These are phyloP conservation scores for Dactylonectria macrodidyma DNA, from an alignment of 2,329 filamentous ascomycete species.

Conservation along the genomic window DNA sequence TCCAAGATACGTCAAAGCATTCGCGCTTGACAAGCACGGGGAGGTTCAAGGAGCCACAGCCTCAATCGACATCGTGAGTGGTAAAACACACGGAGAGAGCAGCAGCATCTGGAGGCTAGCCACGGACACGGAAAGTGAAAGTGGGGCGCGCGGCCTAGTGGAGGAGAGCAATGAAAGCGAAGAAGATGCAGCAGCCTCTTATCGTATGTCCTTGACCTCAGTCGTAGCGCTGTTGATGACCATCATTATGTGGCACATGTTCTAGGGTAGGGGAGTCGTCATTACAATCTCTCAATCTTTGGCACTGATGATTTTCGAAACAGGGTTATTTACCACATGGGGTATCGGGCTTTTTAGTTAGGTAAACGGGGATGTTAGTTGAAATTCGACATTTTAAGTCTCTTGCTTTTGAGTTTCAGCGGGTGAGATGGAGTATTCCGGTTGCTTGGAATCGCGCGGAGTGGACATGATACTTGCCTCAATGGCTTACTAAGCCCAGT, in stretches of 20 bases:
- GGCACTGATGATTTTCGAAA: slow-evolving; percentile 35
- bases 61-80: slow-evolving; percentile 37
- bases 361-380: slow-evolving; percentile 14
- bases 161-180: slow-evolving; percentile 12
- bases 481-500: slow-evolving; percentile 37
- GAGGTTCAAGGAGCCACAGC: slow-evolving; percentile 40
- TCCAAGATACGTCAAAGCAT: slow-evolving; percentile 36
- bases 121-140: slow-evolving; percentile 19
- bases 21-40: slow-evolving; percentile 36
- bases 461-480: not conserved
- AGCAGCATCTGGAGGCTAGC: slow-evolving; percentile 38
- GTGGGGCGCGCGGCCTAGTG: not conserved
- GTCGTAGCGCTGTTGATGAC: slow-evolving; percentile 31
- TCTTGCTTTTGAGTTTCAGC: not conserved
- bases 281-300: slow-evolving; percentile 28
- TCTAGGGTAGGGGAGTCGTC: slow-evolving; percentile 17
- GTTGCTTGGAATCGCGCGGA: not conserved
- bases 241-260: slow-evolving; percentile 28
- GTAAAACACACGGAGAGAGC: slow-evolving; percentile 39
- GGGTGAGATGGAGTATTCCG: not conserved
- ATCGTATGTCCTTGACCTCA: slow-evolving; percentile 15
- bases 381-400: slow-evolving; percentile 1
- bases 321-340: slow-evolving; percentile 7
- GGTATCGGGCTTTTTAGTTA: slow-evolving; percentile 25
- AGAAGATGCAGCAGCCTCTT: slow-evolving; percentile 30